A percentile compares a stretch with the other conserved stretches of the same genome.
Evolutionary conservation across 768 basidiomycete species (phyloP).

Genomic region (Boletus rubescentipes): DNA sequence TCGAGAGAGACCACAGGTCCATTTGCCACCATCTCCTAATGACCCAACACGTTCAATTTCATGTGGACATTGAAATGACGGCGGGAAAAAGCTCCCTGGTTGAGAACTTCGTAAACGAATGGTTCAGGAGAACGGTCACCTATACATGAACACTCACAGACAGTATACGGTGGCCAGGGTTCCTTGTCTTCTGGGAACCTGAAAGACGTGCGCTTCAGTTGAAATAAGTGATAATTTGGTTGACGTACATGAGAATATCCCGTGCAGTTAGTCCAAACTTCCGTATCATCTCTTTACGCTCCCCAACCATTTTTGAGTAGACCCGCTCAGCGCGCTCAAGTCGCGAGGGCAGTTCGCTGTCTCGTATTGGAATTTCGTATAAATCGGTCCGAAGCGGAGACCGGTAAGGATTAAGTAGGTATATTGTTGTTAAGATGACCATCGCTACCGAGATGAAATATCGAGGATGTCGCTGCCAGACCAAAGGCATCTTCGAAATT

Average conservation of each 20-base stretch:
- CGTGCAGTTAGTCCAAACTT: conserved; percentile 53
- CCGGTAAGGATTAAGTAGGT: conserved; percentile 43
- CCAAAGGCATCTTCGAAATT: conserved; percentile 25
- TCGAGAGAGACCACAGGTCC: conserved; percentile 62
- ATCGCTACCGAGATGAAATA: conserved; percentile 46
- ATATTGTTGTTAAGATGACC: conserved; percentile 44
- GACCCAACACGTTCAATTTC: conserved; percentile 43
- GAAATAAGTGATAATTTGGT: conserved; percentile 1
- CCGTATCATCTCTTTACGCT: conserved; percentile 48
- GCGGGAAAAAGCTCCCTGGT: conserved; percentile 47
- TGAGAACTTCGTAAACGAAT: conserved; percentile 1
- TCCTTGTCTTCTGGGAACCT: conserved; percentile 53
- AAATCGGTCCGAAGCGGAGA: conserved; percentile 23
- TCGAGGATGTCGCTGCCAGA: conserved; percentile 50
- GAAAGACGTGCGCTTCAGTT: conserved; percentile 3
- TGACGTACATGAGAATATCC: conserved; percentile 42
- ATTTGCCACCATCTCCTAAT: conserved; percentile 70
- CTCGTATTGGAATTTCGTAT: conserved; percentile 28
- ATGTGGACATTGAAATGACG: conserved; percentile 45
- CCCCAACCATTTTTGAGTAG: conserved; percentile 43
- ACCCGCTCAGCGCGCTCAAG: conserved; percentile 43
- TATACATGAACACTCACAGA: conserved; percentile 40
- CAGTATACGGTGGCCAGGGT: conserved; percentile 59
- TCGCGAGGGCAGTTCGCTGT: conserved; percentile 38
- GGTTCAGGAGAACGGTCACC: neutral